These are phyloP conservation scores for Lindgomyces ingoldianus DNA, from an alignment of 495 filamentous ascomycete species.

Conservation along the genomic window DNA sequence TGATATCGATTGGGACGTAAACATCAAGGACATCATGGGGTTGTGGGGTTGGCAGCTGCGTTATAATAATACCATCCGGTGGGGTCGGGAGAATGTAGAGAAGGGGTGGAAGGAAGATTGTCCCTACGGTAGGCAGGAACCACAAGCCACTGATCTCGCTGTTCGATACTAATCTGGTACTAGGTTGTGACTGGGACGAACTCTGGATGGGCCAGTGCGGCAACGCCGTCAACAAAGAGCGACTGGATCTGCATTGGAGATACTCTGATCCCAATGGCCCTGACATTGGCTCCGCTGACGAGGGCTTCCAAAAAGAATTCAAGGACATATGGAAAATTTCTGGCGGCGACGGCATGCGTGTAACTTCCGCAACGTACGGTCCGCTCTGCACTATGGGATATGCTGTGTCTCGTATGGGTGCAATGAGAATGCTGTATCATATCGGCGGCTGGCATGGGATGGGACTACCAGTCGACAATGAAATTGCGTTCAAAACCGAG, in stretches of 20 bases:
- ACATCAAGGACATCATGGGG: constrained; percentile 45
- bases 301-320: constrained; percentile 11
- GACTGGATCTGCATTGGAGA: constrained; percentile 21
- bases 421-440: constrained; percentile 33
- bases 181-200: constrained; percentile 36
- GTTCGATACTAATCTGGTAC: neutral
- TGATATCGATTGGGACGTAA: constrained; percentile 53
- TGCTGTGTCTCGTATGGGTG: constrained; percentile 22
- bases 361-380: constrained; percentile 16
- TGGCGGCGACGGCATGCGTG: constrained; percentile 6
- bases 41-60: constrained; percentile 19
- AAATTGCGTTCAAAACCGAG: constrained; percentile 15
- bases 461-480: constrained; percentile 20
- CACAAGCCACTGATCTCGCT: neutral
- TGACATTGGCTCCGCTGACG: neutral
- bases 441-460: constrained; percentile 25
- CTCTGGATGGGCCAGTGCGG: constrained; percentile 31
- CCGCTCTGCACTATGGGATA: constrained; percentile 32
- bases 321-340: constrained; percentile 17
- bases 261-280: constrained; percentile 19
- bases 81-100: constrained; percentile 15
- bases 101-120: constrained; percentile 26
- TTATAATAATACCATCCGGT: constrained; percentile 32
- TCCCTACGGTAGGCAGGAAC: constrained; percentile 22
- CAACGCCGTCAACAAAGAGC: constrained; percentile 17